Evolutionary conservation across 495 filamentous ascomycete species (phyloP).

Genomic region (Lichenothelia convexa): DNA sequence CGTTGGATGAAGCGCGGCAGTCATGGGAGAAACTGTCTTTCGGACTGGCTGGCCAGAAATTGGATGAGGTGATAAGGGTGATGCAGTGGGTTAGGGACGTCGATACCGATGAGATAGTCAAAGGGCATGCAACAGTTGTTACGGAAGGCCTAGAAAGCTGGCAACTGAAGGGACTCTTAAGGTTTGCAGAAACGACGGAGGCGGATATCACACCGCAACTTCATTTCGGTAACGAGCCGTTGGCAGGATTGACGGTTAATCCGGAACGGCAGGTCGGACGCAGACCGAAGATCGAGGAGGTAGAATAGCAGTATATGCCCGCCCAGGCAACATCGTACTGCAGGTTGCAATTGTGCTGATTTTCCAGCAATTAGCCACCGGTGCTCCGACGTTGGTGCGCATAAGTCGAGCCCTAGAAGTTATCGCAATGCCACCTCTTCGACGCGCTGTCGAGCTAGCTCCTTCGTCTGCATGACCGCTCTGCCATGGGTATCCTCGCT

Average conservation of each 20-base stretch:
- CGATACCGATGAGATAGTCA: slow-evolving; percentile 57
- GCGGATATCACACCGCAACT: slow-evolving; percentile 11
- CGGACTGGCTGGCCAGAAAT: slow-evolving; percentile 40
- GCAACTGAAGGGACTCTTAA: slow-evolving; percentile 38
- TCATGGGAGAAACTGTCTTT: slow-evolving; percentile 35
- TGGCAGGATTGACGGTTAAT: slow-evolving; percentile 15
- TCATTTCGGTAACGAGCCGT: slow-evolving; percentile 10
- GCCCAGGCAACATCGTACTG: no score
- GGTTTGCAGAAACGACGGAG: slow-evolving; percentile 23
- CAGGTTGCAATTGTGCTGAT: no score
- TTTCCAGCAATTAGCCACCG: no score
- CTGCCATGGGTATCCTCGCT: no score
- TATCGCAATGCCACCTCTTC: no score
- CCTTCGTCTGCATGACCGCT: no score
- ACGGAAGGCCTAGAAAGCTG: slow-evolving; percentile 55
- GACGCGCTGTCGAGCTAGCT: no score
- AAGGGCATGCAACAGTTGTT: slow-evolving; percentile 50
- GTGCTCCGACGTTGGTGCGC: no score
- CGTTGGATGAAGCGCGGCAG: slow-evolving; percentile 40
- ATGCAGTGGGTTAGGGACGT: slow-evolving; percentile 46
- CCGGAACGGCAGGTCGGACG: slow-evolving; percentile 1
- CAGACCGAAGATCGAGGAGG: slow-evolving; percentile 33
- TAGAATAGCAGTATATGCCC: no score
- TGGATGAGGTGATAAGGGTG: slow-evolving; percentile 42
- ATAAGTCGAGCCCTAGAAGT: no score